These are phyloP conservation scores for Apophysomyces variabilis DNA, from an alignment of 371 early-diverging fungal species.

Conservation along the genomic window DNA sequence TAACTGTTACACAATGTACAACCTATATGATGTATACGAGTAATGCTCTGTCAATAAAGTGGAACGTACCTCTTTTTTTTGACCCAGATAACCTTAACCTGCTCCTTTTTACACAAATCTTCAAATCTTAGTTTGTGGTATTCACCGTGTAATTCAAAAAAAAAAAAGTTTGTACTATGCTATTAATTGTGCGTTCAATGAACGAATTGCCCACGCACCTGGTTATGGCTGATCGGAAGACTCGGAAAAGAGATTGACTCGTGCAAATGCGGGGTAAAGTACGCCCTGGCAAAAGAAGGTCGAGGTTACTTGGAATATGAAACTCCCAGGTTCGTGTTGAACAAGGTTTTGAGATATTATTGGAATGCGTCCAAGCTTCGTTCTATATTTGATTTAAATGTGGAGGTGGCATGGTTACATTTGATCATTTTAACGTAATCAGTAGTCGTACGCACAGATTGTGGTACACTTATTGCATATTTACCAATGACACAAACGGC, in stretches of 20 bases:
- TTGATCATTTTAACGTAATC: background rate
- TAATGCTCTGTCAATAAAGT: conserved; percentile 10
- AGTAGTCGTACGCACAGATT: background rate
- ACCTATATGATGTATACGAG: background rate
- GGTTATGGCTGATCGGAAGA: no score
- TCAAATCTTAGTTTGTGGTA: background rate
- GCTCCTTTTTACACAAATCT: background rate
- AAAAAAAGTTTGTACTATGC: no score
- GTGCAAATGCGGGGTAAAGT: background rate
- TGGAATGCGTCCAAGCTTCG: background rate
- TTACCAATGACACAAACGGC: background rate
- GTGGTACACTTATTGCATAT: background rate
- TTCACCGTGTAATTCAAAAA: no score
- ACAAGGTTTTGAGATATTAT: background rate
- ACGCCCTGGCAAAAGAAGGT: background rate
- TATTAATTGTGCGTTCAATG: no score
- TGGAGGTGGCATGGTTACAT: background rate
- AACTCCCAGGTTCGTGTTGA: background rate
- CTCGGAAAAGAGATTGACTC: background rate
- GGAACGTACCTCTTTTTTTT: background rate
- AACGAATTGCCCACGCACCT: no score
- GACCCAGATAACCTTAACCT: background rate
- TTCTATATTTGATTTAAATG: background rate
- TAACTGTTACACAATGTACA: conserved; percentile 3
- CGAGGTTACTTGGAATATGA: conserved; percentile 1